These are phyloP conservation scores for Orbilia javanica DNA, from an alignment of 2,329 filamentous ascomycete genomes.

Conservation along the genomic window DNA sequence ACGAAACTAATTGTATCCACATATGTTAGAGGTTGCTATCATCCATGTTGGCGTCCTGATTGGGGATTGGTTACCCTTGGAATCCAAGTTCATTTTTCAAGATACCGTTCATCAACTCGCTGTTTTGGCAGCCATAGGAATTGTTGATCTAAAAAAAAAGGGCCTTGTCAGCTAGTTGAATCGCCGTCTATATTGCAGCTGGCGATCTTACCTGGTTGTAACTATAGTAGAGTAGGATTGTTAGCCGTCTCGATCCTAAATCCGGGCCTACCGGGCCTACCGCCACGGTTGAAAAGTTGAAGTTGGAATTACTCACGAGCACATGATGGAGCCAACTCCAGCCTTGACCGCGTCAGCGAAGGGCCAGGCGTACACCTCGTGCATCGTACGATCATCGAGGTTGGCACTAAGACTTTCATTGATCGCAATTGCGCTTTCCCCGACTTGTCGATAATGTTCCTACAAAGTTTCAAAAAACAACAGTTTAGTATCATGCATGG, in stretches of 20 bases:
- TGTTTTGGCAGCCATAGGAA: slow-evolving; percentile 69
- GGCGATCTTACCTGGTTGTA: slow-evolving; percentile 60
- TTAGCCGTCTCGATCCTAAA: slow-evolving; percentile 53
- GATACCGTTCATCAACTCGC: slow-evolving; percentile 68
- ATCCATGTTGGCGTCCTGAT: slow-evolving; percentile 14
- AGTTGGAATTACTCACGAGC: slow-evolving; percentile 62
- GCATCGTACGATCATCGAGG: slow-evolving; percentile 79
- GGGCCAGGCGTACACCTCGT: slow-evolving; percentile 83
- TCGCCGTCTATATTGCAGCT: slow-evolving; percentile 48
- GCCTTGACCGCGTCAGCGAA: slow-evolving; percentile 79
- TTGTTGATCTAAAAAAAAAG: slow-evolving; percentile 66
- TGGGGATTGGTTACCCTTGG: slow-evolving; percentile 63
- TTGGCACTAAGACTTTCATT: slow-evolving; percentile 72
- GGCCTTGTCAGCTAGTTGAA: slow-evolving; percentile 63
- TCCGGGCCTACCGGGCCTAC: slow-evolving; percentile 26
- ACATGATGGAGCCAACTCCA: slow-evolving; percentile 75
- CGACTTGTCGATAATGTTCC: slow-evolving; percentile 56
- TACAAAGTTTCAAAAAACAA: slow-evolving; percentile 63
- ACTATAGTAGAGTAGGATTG: slow-evolving; percentile 46
- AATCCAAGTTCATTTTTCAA: slow-evolving; percentile 72
- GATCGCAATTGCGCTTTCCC: slow-evolving; percentile 63
- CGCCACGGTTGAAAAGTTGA: slow-evolving; percentile 31
- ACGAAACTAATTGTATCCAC: slow-evolving; percentile 48
- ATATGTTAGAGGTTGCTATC: slow-evolving; percentile 23
- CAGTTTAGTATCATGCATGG: slow-evolving; percentile 18